These are phyloP conservation scores for Suillus hirtellus DNA, from an alignment of 768 basidiomycete species.

Conservation along the genomic window DNA sequence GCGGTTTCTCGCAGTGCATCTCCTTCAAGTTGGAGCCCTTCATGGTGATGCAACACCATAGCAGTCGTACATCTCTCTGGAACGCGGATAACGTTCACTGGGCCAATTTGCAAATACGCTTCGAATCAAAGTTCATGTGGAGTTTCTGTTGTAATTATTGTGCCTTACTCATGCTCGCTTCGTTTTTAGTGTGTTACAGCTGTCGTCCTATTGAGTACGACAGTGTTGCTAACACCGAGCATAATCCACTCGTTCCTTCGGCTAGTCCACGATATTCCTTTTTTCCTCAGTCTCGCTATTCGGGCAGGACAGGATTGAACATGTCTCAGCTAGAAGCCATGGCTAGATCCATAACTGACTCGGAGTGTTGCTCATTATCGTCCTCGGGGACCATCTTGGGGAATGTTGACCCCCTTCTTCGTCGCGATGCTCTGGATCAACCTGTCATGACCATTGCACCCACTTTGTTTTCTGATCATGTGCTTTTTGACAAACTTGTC, in stretches of 20 bases:
- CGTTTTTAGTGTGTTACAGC: neutral
- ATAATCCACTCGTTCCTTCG: neutral
- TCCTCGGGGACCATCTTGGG: neutral
- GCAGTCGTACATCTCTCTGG: neutral
- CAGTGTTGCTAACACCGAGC: neutral
- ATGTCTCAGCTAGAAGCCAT: neutral
- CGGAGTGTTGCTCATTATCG: neutral
- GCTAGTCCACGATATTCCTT: neutral
- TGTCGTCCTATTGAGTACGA: neutral
- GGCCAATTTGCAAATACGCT: neutral
- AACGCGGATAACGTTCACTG: neutral
- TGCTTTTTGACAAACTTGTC: neutral
- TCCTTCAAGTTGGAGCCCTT: neutral
- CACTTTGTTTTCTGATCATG: neutral
- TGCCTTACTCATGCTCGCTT: conserved; percentile 12
- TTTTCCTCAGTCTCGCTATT: neutral
- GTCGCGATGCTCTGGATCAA: too few species aligned
- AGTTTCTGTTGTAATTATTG: conserved; percentile 5
- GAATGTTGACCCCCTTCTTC: neutral
- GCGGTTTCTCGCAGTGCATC: neutral
- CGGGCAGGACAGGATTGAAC: neutral
- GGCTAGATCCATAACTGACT: neutral
- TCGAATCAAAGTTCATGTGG: neutral
- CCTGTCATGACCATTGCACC: too few species aligned
- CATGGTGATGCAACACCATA: neutral